Evolutionary conservation across 306 rosid species (phyloP).

Genomic region (Cicer pinnatifidum): DNA sequence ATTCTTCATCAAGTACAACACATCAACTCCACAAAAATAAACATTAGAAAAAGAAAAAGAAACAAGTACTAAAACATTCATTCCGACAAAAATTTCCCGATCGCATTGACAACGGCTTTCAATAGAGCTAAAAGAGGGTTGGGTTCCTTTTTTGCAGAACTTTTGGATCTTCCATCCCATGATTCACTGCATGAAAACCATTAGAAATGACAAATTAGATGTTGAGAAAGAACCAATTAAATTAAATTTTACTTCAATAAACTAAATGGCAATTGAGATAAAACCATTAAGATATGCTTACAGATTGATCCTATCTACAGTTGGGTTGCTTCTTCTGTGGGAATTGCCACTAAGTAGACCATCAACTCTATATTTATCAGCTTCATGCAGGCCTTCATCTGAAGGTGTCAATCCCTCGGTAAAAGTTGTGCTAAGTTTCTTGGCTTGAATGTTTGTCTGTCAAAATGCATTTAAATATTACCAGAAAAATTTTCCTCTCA

Average conservation of each 20-base stretch:
- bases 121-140: slow-evolving; percentile 64
- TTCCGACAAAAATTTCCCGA: slow-evolving; percentile 80
- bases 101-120: slow-evolving; percentile 61
- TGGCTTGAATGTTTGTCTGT: slow-evolving; percentile 57
- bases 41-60: slow-evolving; percentile 29
- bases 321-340: slow-evolving; percentile 61
- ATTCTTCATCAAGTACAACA: slow-evolving; percentile 26
- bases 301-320: slow-evolving; percentile 87
- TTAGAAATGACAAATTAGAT: slow-evolving; percentile 37
- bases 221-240: slow-evolving; percentile 12
- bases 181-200: slow-evolving; percentile 74
- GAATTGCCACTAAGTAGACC: slow-evolving; percentile 49
- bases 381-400: slow-evolving; percentile 43
- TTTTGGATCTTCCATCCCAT: slow-evolving; percentile 67
- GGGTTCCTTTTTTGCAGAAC: slow-evolving; percentile 49
- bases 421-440: slow-evolving; percentile 43
- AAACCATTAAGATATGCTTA: slow-evolving; percentile 54
- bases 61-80: slow-evolving; percentile 47
- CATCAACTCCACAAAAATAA: slow-evolving; percentile 40
- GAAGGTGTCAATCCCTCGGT: slow-evolving; percentile 46
- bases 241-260: slow-evolving; percentile 31
- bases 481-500: slow-evolving; percentile 28
- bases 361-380: slow-evolving; percentile 47
- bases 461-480: slow-evolving; percentile 43
- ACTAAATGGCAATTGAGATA: slow-evolving; percentile 12